Base-by-base conservation (phyloP, 2,329 filamentous ascomycete genomes). In the Ceratocystis lukuohia region DNA sequence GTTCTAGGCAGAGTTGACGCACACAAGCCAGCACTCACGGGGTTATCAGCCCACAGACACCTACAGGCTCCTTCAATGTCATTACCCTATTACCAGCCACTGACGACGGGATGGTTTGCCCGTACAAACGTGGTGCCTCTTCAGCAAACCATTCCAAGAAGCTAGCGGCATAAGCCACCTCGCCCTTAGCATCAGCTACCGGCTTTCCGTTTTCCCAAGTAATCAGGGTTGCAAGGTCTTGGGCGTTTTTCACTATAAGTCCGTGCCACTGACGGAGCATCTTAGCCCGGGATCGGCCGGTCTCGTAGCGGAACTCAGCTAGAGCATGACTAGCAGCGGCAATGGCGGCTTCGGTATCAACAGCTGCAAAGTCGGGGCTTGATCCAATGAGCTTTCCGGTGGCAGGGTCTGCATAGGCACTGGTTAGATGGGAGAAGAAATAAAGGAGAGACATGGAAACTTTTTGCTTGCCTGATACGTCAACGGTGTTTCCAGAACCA, bases 181-280 rank as follows among this genome's bases (percentile, higher is more conserved):
- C 88, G 46, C 85, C 86, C 73, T 83, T 84, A 45, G 88, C 86
- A 73, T 92, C 88, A 37, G 88, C 84, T 33, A 88, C 73, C 1
- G 91, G 89, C 79, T 96, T 96, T 70, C 91, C 91, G 70, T 95
- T 95, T 78, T 96, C 91, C 85, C 88, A 89, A 48, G 90, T 94
- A 72, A 96, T 91, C 69, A 96, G 80, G 68, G 81, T 89, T 6
- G 89, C 88, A 41, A 96, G 79, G 73, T 96, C 91, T 37, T 92
- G 89, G 61, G 83, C 80, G 71, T 95, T 91, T 68, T 88, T 88
- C 41, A 87, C 75, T 80, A 94, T 85, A 70, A 93, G 79, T 70
- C 93, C 86, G 76, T 90, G 90, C 90, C 89, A 95, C 74, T 84
- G 87, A 66, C 88, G 82, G 70, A 96, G 79, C 72, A 93, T 78